These are phyloP conservation scores for Berberis vulgaris DNA, from an alignment of 164 flowering plant species.

Conservation along the genomic window DNA sequence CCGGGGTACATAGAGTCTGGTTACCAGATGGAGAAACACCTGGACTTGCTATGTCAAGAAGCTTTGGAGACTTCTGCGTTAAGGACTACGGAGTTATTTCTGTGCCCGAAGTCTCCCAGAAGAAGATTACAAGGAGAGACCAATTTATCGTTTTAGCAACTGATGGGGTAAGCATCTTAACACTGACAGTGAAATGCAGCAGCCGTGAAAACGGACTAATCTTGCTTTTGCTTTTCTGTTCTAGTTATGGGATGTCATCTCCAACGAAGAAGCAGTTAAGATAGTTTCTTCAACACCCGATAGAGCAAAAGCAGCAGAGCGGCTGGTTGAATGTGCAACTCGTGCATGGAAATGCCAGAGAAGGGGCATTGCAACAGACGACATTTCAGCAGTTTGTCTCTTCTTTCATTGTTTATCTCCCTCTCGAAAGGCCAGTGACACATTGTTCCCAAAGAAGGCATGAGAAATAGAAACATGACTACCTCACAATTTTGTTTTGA, in stretches of 20 bases:
- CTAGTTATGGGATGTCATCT: slow-evolving; percentile 92
- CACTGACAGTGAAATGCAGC: neutral
- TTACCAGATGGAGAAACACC: slow-evolving; percentile 58
- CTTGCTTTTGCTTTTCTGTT: neutral
- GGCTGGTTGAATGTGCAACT: slow-evolving; percentile 36
- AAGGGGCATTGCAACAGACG: slow-evolving; percentile 64
- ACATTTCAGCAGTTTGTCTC: slow-evolving; percentile 82
- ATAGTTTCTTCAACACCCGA: slow-evolving; percentile 65
- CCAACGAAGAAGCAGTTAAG: slow-evolving; percentile 81
- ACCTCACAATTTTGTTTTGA: too few relatives aligned
- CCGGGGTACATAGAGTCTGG: slow-evolving; percentile 79
- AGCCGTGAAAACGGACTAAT: too few relatives aligned
- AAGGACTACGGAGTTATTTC: slow-evolving; percentile 79
- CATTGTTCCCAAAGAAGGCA: too few relatives aligned
- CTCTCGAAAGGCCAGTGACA: too few relatives aligned
- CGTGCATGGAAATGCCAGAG: slow-evolving; percentile 73
- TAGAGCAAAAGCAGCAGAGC: slow-evolving; percentile 22
- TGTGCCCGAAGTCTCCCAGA: slow-evolving; percentile 70
- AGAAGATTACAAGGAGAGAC: slow-evolving; percentile 50
- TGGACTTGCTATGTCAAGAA: slow-evolving; percentile 87
- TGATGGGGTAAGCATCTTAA: slow-evolving; percentile 63
- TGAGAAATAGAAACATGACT: too few relatives aligned
- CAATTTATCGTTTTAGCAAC: slow-evolving; percentile 72
- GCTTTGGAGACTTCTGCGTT: slow-evolving; percentile 77
- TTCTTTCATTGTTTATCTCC: slow-evolving; percentile 48